Evolutionary conservation across 106 monocot species (phyloP).

Genomic region (Posidonia australis): DNA sequence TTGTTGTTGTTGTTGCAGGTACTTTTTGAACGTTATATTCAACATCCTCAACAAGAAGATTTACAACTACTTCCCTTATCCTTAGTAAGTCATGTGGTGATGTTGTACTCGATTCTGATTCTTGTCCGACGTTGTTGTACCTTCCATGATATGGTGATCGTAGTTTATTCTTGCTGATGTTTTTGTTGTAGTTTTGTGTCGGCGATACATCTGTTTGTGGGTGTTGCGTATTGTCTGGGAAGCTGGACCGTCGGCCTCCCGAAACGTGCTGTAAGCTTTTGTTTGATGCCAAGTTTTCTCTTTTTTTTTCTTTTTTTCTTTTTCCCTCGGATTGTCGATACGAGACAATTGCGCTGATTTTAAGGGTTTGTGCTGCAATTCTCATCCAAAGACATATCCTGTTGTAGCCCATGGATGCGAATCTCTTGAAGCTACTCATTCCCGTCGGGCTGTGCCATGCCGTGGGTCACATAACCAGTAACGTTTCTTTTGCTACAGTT

Average conservation of each 20-base stretch:
- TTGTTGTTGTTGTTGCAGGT: constrained; percentile 37
- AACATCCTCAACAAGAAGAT: constrained; percentile 99
- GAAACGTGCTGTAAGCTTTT: constrained; percentile 84
- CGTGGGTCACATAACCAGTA: constrained; percentile 88
- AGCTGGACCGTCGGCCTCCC: constrained; percentile 92
- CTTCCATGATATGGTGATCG: neutral
- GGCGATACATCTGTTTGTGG: constrained; percentile 69
- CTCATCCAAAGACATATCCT: neutral
- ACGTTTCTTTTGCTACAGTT: constrained; percentile 95
- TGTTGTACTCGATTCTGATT: neutral
- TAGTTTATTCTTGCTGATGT: neutral
- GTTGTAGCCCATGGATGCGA: constrained; percentile 63
- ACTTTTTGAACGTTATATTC: constrained; percentile 97
- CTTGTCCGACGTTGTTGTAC: constrained; percentile 1
- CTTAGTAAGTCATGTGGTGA: constrained; percentile 70
- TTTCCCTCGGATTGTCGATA: no score
- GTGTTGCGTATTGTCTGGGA: constrained; percentile 73
- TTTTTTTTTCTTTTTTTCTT: no score
- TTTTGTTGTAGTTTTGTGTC: constrained; percentile 72
- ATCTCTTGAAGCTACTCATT: constrained; percentile 76
- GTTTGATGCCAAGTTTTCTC: neutral
- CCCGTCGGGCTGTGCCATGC: constrained; percentile 96
- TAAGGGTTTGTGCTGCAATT: neutral
- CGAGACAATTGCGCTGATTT: neutral
- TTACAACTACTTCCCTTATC: constrained; percentile 98